Conservation (phyloP, 2,329 filamentous ascomycete genomes). For the Penicillium janthinellum region DNA sequence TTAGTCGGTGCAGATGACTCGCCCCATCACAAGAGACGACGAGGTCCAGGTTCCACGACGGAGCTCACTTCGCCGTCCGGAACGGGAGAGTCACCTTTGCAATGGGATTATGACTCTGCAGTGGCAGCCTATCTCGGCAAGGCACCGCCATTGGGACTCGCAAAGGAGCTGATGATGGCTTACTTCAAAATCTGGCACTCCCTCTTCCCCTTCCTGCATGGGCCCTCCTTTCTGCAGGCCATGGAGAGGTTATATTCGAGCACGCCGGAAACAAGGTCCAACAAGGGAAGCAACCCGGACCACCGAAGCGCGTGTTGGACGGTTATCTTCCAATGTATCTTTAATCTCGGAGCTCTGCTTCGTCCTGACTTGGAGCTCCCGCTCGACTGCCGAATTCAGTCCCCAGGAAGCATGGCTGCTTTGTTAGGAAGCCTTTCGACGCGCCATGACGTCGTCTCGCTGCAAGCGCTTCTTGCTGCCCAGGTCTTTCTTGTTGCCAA, state of each 20-base stretch:
- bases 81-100: conserved; percentile 14
- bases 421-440: conserved; percentile 42
- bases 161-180: conserved; percentile 49
- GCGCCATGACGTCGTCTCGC: conserved; percentile 49
- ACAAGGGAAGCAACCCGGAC: conserved; percentile 7
- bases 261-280: not conserved
- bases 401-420: conserved; percentile 41
- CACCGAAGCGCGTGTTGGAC: conserved; percentile 35
- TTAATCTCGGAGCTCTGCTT: conserved; percentile 50
- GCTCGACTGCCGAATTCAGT: conserved; percentile 40
- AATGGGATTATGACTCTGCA: conserved; percentile 34
- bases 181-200: conserved; percentile 58
- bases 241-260: conserved; percentile 48
- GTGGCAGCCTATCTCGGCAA: conserved; percentile 30
- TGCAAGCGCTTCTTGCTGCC: conserved; percentile 53
- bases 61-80: conserved; percentile 7
- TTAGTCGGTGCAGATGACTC: conserved; percentile 32
- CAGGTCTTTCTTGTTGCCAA: conserved; percentile 53
- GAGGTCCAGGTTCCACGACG: conserved; percentile 10
- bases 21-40: conserved; percentile 20
- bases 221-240: conserved; percentile 51
- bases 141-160: conserved; percentile 33
- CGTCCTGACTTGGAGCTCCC: conserved; percentile 37
- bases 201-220: conserved; percentile 56
- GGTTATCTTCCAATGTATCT: conserved; percentile 54